Percentiles rank a stretch among this genome's conserved stretches.
These are phyloP conservation scores for Xerocomus nothofagi DNA, from an alignment of 1,284 basidiomycete genomes.

Conservation along the genomic window DNA sequence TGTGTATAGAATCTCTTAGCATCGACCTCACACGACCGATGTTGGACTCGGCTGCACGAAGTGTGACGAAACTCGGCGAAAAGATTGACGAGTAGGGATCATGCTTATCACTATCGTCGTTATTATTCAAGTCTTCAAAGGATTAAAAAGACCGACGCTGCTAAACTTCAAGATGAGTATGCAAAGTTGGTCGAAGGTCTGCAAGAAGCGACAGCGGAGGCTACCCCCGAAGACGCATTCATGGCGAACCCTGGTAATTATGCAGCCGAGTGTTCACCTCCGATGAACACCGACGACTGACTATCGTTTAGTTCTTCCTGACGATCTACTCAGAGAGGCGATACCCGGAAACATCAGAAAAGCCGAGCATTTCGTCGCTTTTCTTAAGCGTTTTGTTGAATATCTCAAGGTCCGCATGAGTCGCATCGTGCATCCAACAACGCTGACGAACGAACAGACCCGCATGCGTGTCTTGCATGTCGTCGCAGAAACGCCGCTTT, in stretches of 20 bases:
- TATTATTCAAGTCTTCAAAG: slow-evolving; percentile 41
- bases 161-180: slow-evolving; percentile 96
- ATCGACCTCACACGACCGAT: slow-evolving; percentile 99
- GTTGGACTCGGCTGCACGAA: slow-evolving; percentile 92
- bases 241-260: slow-evolving; percentile 83
- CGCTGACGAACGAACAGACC: slow-evolving; percentile 55
- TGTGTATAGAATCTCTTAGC: slow-evolving; percentile 97
- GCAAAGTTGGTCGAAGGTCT: slow-evolving; percentile 94
- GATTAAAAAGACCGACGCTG: slow-evolving; percentile 92
- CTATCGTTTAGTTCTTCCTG: slow-evolving; percentile 72
- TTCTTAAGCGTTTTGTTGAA: slow-evolving; percentile 97
- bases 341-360: slow-evolving; percentile 98
- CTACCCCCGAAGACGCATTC: slow-evolving; percentile 78
- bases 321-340: slow-evolving; percentile 93
- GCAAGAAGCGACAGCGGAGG: slow-evolving; percentile 68
- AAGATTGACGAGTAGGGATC: slow-evolving; percentile 88
- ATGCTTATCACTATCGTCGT: too few relatives aligned
- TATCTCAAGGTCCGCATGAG: slow-evolving; percentile 81
- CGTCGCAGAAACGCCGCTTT: slow-evolving; percentile 99
- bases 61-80: slow-evolving; percentile 85
- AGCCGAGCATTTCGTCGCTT: slow-evolving; percentile 98
- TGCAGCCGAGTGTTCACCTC: not conserved
- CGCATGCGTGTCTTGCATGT: slow-evolving; percentile 99
- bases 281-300: not conserved
- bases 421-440: slow-evolving; percentile 4